These are phyloP conservation scores for Blastobotrys malaysiensis DNA, from an alignment of 1,139 yeast genomes.

Conservation along the genomic window DNA sequence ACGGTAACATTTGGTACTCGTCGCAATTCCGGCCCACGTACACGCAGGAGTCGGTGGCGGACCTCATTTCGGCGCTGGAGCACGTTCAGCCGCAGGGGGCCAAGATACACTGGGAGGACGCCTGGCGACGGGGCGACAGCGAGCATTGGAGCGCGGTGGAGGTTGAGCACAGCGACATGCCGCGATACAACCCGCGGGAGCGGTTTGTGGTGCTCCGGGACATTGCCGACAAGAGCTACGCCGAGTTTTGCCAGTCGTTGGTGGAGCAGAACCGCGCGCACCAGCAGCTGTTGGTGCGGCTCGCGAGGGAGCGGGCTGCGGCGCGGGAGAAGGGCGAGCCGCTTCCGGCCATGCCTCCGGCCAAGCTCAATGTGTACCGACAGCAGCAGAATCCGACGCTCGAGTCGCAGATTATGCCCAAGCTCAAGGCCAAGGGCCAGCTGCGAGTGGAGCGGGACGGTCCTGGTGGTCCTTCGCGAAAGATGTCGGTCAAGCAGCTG, in stretches of 20 bases:
- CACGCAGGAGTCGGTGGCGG: constrained; percentile 90
- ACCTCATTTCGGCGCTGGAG: constrained; percentile 64
- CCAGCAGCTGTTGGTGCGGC: constrained; percentile 9
- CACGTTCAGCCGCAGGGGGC: constrained; percentile 34
- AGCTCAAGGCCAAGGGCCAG: constrained; percentile 1
- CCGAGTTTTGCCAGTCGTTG: constrained; percentile 6
- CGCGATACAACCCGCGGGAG: constrained; percentile 58
- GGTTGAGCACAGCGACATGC: constrained; percentile 56
- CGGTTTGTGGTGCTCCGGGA: constrained; percentile 59
- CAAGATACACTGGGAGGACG: constrained; percentile 70
- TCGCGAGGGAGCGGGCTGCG: constrained; percentile 6
- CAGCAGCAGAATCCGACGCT: not conserved
- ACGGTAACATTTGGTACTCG: constrained; percentile 69
- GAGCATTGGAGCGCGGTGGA: constrained; percentile 48
- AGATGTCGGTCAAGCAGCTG: constrained; percentile 8
- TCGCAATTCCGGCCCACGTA: constrained; percentile 84
- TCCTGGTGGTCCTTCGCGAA: constrained; percentile 15
- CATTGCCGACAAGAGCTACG: constrained; percentile 35
- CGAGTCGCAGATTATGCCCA: not conserved
- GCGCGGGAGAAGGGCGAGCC: constrained; percentile 4
- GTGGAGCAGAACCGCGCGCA: constrained; percentile 4
- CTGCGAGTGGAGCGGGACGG: constrained; percentile 3
- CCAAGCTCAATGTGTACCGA: not conserved
- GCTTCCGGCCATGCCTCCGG: not conserved
- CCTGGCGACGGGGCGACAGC: constrained; percentile 80